phyloP scores from a whole-genome alignment of 495 filamentous ascomycete genomes.

The Penicillium silybi region DNA sequence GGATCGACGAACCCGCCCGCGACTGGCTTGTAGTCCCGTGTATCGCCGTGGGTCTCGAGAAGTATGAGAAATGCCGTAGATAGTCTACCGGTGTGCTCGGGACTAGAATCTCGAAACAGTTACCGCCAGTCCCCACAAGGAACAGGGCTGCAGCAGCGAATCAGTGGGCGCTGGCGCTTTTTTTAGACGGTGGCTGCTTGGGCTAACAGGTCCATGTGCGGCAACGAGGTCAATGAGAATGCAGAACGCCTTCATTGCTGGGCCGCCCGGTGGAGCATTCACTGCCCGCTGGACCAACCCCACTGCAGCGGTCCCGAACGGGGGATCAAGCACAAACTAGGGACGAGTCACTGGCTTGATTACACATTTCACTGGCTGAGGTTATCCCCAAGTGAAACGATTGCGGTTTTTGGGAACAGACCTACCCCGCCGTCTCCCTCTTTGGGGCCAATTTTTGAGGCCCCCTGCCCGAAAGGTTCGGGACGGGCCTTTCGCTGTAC shows the following conservation, averaged over 20 bases:
- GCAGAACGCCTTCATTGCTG: slow-evolving; percentile 11
- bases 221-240: slow-evolving; percentile 11
- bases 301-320: slow-evolving; percentile 11
- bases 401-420: background rate
- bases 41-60: background rate
- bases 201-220: slow-evolving; percentile 3
- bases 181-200: slow-evolving; percentile 18
- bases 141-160: slow-evolving; percentile 10
- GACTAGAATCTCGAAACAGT: background rate
- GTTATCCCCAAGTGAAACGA: background rate
- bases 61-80: background rate
- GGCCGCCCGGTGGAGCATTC: slow-evolving; percentile 12
- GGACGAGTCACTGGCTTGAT: background rate
- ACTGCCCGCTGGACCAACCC: slow-evolving; percentile 10
- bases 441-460: background rate
- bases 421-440: background rate
- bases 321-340: background rate
- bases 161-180: slow-evolving; percentile 7
- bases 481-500: slow-evolving; percentile 26
- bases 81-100: background rate
- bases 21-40: background rate
- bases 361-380: background rate
- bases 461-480: slow-evolving; percentile 12
- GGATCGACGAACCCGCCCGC: slow-evolving; percentile 19
- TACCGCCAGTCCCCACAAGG: slow-evolving; percentile 20